Evolutionary conservation across 2,329 filamentous ascomycete genomes (phyloP), one percentile per base, ranked within the genome.

Genomic region (Neophaeococcomyces mojaviensis): DNA sequence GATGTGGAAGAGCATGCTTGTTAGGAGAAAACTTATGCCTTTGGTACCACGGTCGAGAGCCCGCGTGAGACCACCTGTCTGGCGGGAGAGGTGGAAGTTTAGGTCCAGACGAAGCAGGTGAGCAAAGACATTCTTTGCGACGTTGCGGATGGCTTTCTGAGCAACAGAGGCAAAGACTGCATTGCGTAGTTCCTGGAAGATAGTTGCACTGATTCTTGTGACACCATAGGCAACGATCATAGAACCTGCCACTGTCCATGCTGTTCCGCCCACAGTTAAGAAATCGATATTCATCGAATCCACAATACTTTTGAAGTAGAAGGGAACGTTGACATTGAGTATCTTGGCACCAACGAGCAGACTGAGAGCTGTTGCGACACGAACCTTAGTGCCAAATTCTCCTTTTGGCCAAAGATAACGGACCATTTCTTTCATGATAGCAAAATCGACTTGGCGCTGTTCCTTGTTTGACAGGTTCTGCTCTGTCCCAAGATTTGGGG

Each of bases 261-360:
- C 89, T 0, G 88, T 95, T 6, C 88, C 89, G n/a, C 88, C 90
- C 4, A 86, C 70, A 13, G 84, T 76, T n/a, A 79, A 77, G 62
- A 95, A 82, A 65, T 98, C 92, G 56, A 98, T 78, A 64, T 98
- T 98, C 88, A 98, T 95, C 16, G 87, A 82, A 65, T 98, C 94
- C 34, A 98, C 87, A 54, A 98, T 97, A 65, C 72, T 89, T 73
- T 97, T 97, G 73, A 98, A 98, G 73, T 96, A 98, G 64, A 98
- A 98, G 0, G 92, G 92, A 38, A 98, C 88, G 70, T 98, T 88
- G 13, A 98, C 92, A 65, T 97, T 98, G 60, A 98, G 73, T 39
- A 94, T 80, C 75, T 98, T 98, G 62, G 88, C 88, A 49, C 89
- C 87, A 18, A 98, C 69, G 31, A 98, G 75, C 52, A 98, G 69